Evolutionary conservation across 164 flowering plant genomes (phyloP).

Genomic region (Berberis vulgaris): DNA sequence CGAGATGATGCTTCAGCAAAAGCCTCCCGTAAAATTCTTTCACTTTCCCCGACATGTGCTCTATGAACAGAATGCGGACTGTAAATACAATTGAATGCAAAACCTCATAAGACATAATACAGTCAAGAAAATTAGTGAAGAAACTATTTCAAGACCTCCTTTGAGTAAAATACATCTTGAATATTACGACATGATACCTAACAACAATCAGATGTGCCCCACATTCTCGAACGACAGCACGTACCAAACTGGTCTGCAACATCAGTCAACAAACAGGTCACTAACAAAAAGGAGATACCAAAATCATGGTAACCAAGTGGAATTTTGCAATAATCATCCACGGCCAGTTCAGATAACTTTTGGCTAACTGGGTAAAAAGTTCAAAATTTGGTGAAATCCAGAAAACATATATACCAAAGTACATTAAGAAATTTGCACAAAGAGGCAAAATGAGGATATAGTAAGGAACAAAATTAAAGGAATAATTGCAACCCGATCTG

Average conservation of each 20-base stretch:
- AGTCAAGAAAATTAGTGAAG: not conserved
- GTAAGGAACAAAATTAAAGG: no score
- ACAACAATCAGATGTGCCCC: conserved; percentile 69
- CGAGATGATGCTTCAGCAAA: conserved; percentile 69
- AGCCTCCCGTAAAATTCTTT: conserved; percentile 70
- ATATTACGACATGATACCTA: conserved; percentile 32
- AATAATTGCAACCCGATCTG: not conserved
- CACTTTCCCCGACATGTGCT: conserved; percentile 95
- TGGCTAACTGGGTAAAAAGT: no score
- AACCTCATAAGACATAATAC: not conserved
- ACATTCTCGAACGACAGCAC: conserved; percentile 86
- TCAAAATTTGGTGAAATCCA: not conserved
- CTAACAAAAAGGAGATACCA: no score
- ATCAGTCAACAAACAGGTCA: no score
- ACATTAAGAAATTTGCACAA: not conserved
- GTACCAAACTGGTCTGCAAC: conserved; percentile 85
- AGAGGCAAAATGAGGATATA: no score
- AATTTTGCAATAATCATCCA: no score
- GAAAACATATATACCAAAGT: no score
- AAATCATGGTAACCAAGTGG: no score
- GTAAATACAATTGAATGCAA: conserved; percentile 11
- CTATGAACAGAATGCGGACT: conserved; percentile 85
- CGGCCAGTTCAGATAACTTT: not conserved
- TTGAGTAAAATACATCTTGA: not conserved
- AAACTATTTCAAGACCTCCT: not conserved